Evolutionary conservation across 306 rosid genomes (phyloP).

Genomic region (Medicago ruthenica): DNA sequence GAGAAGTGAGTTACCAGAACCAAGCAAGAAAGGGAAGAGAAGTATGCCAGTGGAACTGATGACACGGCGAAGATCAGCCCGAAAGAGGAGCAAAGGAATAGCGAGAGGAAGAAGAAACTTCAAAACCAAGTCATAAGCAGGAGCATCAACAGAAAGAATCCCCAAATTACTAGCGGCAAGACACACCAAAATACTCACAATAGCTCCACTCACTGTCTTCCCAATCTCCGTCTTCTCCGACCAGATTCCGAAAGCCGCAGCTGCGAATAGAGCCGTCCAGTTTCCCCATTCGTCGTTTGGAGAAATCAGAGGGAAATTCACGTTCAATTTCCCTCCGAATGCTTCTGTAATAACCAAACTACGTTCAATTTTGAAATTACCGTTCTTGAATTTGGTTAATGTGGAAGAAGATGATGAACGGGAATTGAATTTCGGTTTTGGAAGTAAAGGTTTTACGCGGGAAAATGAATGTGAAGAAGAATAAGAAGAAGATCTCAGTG

Average conservation of each 20-base stretch:
- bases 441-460: constrained; percentile 22
- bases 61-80: constrained; percentile 79
- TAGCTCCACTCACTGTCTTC: constrained; percentile 70
- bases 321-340: constrained; percentile 45
- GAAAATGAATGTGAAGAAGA: not conserved
- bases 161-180: constrained; percentile 78
- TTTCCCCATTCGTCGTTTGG: constrained; percentile 76
- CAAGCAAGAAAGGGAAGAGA: constrained; percentile 78
- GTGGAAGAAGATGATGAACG: constrained; percentile 4
- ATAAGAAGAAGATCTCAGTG: not conserved
- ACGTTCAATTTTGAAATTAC: constrained; percentile 12
- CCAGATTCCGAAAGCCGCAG: constrained; percentile 77
- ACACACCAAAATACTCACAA: constrained; percentile 69
- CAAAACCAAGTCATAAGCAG: constrained; percentile 62
- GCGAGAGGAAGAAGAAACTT: constrained; percentile 69
- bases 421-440: not conserved
- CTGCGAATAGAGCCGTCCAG: constrained; percentile 71
- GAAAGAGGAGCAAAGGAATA: constrained; percentile 68
- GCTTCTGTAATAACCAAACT: not conserved
- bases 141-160: constrained; percentile 57
- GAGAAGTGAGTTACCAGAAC: constrained; percentile 59
- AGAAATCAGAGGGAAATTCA: constrained; percentile 61
- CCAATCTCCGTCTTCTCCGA: constrained; percentile 54
- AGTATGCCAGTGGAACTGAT: constrained; percentile 73
- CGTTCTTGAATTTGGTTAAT: constrained; percentile 3